Conservation (phyloP, 192 early-diverging fungal species). For the Coemansia aciculifera region DNA sequence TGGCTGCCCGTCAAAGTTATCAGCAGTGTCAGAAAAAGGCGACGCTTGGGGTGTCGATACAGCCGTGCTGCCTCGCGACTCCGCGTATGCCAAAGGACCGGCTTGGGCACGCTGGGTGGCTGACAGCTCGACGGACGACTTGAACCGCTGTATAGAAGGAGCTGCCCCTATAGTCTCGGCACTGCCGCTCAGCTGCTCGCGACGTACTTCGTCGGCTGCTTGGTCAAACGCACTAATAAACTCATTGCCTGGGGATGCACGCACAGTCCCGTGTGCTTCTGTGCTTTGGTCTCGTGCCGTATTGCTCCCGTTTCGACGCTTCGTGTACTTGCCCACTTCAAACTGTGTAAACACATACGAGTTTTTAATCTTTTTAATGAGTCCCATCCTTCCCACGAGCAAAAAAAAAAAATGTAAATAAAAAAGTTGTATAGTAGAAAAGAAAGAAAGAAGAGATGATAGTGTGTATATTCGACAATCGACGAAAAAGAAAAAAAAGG, state of each 20-base stretch:
- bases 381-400: constrained; percentile 30
- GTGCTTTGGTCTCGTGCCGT: neutral
- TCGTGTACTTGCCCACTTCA: constrained; percentile 59
- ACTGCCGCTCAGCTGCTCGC: constrained; percentile 22
- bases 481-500: neutral
- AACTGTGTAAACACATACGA: constrained; percentile 57
- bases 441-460: neutral
- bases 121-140: constrained; percentile 43
- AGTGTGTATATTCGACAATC: no score
- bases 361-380: constrained; percentile 51
- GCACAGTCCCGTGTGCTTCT: neutral
- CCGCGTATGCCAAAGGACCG: constrained; percentile 11
- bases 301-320: constrained; percentile 34
- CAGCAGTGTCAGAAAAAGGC: constrained; percentile 10
- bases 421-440: neutral
- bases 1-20: constrained; percentile 6
- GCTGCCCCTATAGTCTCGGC: constrained; percentile 4
- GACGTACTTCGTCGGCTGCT: constrained; percentile 29
- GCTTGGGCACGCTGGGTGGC: constrained; percentile 22
- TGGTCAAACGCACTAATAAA: constrained; percentile 50
- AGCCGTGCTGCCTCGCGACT: constrained; percentile 5
- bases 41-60: constrained; percentile 22
- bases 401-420: neutral
- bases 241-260: constrained; percentile 14
- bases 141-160: constrained; percentile 6